These are phyloP conservation scores for Triglochin maritima DNA, from an alignment of 106 monocot species.

Conservation along the genomic window DNA sequence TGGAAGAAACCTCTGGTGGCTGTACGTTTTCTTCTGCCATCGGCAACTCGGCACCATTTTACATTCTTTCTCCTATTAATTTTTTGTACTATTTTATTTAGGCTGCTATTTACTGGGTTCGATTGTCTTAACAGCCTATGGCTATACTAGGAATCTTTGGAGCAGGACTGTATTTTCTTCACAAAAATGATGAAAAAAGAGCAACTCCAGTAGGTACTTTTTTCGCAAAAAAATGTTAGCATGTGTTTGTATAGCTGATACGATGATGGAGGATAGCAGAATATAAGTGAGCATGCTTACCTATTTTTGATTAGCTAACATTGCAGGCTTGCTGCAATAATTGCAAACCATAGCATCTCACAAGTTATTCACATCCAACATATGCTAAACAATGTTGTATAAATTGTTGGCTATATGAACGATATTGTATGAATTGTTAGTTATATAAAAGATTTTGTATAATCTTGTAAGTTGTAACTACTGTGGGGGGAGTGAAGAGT, in stretches of 20 bases:
- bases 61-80: not conserved
- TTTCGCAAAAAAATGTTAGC: not conserved
- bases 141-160: slow-evolving; percentile 5
- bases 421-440: too few species aligned
- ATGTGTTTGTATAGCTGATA: not conserved
- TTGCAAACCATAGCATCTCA: too few species aligned
- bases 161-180: slow-evolving; percentile 7
- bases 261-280: too few species aligned
- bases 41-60: not conserved
- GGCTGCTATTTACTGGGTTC: not conserved
- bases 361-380: too few species aligned
- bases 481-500: too few species aligned
- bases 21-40: slow-evolving; percentile 1
- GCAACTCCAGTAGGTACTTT: slow-evolving; percentile 7
- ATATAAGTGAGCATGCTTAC: too few species aligned
- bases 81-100: not conserved
- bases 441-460: too few species aligned
- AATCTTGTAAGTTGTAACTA: too few species aligned
- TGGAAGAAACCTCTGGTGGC: slow-evolving; percentile 8
- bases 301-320: too few species aligned
- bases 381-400: too few species aligned
- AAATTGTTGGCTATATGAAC: too few species aligned
- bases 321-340: too few species aligned
- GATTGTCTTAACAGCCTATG: slow-evolving; percentile 6
- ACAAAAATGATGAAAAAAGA: slow-evolving; percentile 15